Conservation (phyloP, 2,329 filamentous ascomycete species). For the Bipolaris victoriae region DNA sequence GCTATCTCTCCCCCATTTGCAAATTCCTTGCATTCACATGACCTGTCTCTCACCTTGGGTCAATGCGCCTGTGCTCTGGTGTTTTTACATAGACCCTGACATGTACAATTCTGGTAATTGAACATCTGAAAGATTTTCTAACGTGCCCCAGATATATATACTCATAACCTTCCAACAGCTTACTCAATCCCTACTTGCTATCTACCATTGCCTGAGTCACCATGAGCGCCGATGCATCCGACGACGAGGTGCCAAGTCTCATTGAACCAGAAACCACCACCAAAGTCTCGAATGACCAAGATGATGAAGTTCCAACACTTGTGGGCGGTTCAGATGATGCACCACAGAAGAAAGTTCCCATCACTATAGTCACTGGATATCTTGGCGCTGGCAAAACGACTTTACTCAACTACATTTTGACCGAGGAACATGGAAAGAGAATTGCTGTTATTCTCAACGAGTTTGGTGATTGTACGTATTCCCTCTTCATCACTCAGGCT, state of each 20-base stretch:
- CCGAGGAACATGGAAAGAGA: slow-evolving; percentile 93
- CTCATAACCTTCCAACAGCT: background rate
- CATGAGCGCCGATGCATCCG: slow-evolving; percentile 34
- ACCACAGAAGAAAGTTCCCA: slow-evolving; percentile 71
- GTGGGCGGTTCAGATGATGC: slow-evolving; percentile 52
- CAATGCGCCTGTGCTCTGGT: background rate
- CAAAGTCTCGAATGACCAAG: slow-evolving; percentile 28
- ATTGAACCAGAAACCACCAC: slow-evolving; percentile 54
- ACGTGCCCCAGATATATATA: background rate
- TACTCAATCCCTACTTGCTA: background rate
- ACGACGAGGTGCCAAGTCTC: slow-evolving; percentile 56
- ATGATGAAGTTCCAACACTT: slow-evolving; percentile 33
- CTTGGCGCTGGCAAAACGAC: slow-evolving; percentile 96
- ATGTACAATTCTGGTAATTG: background rate
- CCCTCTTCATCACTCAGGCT: background rate
- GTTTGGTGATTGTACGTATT: slow-evolving; percentile 45
- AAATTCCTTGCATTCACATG: background rate
- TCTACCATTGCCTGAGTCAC: background rate
- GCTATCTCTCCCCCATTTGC: background rate
- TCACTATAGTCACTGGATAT: slow-evolving; percentile 89
- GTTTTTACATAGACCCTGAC: background rate
- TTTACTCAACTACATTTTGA: slow-evolving; percentile 92
- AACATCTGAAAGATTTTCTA: background rate
- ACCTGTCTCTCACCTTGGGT: background rate
- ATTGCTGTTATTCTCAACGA: slow-evolving; percentile 97